Evolutionary conservation across 352 stramenopile species (phyloP), one percentile per base, ranked within the genome.

Genomic region (Phytophthora citricola): DNA sequence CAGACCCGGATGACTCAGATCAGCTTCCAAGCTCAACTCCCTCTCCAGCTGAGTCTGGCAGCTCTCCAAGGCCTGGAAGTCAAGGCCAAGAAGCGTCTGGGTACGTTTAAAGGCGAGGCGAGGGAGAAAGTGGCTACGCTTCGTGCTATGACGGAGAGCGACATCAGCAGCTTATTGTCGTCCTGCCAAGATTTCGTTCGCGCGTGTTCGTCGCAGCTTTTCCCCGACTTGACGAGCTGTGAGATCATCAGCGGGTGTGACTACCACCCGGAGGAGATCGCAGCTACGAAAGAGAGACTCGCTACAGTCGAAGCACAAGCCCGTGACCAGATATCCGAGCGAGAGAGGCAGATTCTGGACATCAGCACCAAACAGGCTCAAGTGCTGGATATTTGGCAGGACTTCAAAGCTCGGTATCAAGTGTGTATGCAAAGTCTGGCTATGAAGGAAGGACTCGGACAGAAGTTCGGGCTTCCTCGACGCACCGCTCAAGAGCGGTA

Each of bases 391-490:
- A 60, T 73, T 20, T 78, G 63, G 17, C 51, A 80, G 27, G 44
- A 66, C 5, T 97, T 97, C 74, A 88, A 94, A 52, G 46, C 58
- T 7, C 76, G 87, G 17, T 89, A 91, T 63, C 82, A 94, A 29
- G 26, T 46, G n/a, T 95, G 81, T 48, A 61, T 92, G 17, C 89
- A 95, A 57, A 86, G 64, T 36, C 64, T 98, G 44, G 93, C 85
- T 14, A 92, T 98, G 73, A 87, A 89, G 50, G 89, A 97, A 63
- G 91, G 92, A 0, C 72, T 98, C 0, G 91, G 91, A 0, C 89
- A 92, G 65, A 97, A 95, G 69, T 98, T 94, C 36, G 90, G 92
- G 12, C 67, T 93, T 22, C 92, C 92, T 50, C 72, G 89, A 0
- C 85, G 91, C 31, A 87, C 78, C 11, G 90, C 92, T 2, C 89